Evolutionary conservation across 1,284 basidiomycete genomes (phyloP).

Genomic region (Cutaneotrichosporon cyanovorans): DNA sequence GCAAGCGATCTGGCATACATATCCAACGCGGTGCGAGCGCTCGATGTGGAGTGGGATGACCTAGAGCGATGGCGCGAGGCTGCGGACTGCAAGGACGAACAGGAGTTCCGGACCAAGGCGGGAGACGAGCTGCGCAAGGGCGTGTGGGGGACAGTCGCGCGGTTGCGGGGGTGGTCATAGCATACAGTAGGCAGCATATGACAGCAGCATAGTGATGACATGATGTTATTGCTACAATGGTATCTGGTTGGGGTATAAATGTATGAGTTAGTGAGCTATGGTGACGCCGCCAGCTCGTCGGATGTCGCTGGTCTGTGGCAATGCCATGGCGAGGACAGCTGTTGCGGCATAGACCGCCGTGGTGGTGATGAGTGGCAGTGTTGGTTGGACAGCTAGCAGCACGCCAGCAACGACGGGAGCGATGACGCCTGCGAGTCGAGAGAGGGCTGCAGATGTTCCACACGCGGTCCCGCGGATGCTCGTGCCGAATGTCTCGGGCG

Average conservation of each 20-base stretch:
- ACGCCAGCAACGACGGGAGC: conserved; percentile 77
- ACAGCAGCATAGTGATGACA: too few relatives aligned
- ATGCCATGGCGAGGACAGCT: conserved; percentile 58
- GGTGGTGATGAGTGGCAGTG: conserved; percentile 72
- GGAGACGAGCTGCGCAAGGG: conserved; percentile 11
- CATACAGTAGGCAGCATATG: background rate
- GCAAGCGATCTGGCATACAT: conserved; percentile 80
- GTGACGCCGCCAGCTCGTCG: background rate
- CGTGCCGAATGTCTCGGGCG: conserved; percentile 80
- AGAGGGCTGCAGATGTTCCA: conserved; percentile 81
- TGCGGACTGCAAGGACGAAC: conserved; percentile 56
- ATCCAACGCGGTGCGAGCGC: conserved; percentile 77
- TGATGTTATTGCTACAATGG: too few relatives aligned
- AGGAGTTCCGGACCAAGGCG: conserved; percentile 22
- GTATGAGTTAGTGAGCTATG: too few relatives aligned
- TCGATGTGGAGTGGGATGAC: conserved; percentile 74
- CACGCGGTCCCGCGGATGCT: conserved; percentile 80
- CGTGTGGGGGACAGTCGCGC: conserved; percentile 10
- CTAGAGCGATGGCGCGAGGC: conserved; percentile 66
- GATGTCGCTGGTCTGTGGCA: conserved; percentile 37
- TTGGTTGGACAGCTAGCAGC: conserved; percentile 63
- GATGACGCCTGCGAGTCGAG: conserved; percentile 84
- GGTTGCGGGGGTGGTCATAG: conserved; percentile 5
- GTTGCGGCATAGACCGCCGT: conserved; percentile 63
- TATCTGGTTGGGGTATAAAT: too few relatives aligned